Evolutionary conservation across 2,329 filamentous ascomycete species (phyloP).

Genomic region (Coniochaeta prunicola): DNA sequence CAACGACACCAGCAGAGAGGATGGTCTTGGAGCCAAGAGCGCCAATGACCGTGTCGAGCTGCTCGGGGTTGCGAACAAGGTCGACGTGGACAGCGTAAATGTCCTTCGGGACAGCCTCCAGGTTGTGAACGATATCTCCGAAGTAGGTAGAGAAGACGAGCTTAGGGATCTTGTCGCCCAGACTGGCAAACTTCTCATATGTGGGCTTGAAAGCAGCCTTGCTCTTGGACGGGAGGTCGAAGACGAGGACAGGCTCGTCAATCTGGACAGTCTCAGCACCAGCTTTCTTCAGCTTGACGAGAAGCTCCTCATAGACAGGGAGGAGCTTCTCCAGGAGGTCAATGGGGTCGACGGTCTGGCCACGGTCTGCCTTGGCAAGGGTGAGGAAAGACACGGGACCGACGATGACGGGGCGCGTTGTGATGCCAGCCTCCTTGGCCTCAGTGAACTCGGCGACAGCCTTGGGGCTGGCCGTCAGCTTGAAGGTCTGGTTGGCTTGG

Average conservation of each 20-base stretch:
- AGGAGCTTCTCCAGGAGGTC: slow-evolving; percentile 87
- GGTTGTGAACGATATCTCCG: slow-evolving; percentile 98
- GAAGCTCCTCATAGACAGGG: slow-evolving; percentile 89
- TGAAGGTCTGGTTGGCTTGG: slow-evolving; percentile 95
- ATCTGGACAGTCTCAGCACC: slow-evolving; percentile 97
- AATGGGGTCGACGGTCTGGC: slow-evolving; percentile 86
- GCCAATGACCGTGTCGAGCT: slow-evolving; percentile 77
- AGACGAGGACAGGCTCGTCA: slow-evolving; percentile 94
- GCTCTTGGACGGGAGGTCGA: slow-evolving; percentile 81
- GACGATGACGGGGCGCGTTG: slow-evolving; percentile 87
- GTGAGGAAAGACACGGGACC: slow-evolving; percentile 96
- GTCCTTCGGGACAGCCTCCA: slow-evolving; percentile 75
- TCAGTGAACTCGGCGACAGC: slow-evolving; percentile 90
- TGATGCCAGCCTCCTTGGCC: slow-evolving; percentile 94
- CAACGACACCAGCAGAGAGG: slow-evolving; percentile 92
- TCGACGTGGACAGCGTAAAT: slow-evolving; percentile 88
- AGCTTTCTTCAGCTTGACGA: slow-evolving; percentile 88
- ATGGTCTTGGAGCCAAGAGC: slow-evolving; percentile 83
- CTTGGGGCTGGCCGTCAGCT: slow-evolving; percentile 81
- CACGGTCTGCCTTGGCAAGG: slow-evolving; percentile 97
- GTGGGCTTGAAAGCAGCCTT: slow-evolving; percentile 98
- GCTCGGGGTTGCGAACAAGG: slow-evolving; percentile 96
- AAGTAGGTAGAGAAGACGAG: slow-evolving; percentile 96
- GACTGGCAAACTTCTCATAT: slow-evolving; percentile 78
- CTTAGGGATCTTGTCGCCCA: slow-evolving; percentile 77